Evolutionary conservation across 140 eudicot species (phyloP), one percentile per base, ranked within the genome.

Genomic region (Flaveria floridana): DNA sequence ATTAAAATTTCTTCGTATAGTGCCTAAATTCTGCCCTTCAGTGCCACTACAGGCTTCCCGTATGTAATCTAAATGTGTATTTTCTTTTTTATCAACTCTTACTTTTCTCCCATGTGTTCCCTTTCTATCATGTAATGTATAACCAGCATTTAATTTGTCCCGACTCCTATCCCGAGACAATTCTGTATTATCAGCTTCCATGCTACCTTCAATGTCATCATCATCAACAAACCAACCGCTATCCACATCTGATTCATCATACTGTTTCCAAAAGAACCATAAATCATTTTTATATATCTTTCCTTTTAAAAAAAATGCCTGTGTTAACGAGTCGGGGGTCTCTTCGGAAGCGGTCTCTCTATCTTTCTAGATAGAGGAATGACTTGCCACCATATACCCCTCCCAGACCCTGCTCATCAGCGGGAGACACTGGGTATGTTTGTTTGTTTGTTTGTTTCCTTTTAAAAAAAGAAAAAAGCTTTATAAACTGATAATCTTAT

Each of bases 11-110:
- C 87, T 90, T 80, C 85, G 80, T 81, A 85, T 86, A 18, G 85
- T 53, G 71, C 85, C 71, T 73, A 82, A 65, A 55, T 66, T 71
- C 74, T 82, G 79, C 47, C 82, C 78, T 81, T 87, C 96, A 62
- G 97, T 94, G 52, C 90, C 96, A 77, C 97, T 94, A 82, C 92
- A 90, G 62, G 90, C 99, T 84, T 94, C 96, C 81, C 90, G 80
- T 65, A 75, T 79, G 57, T 88, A 94, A 84, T 94, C 90, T 77
- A 79, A 67, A 68, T 75, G 85, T 64, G 79, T 75, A 12, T 77
- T 84, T 58, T 65, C 80, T 75, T 23, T 75, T 78, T 78, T 76
- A 84, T 83, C 88, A 76, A 74, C 73, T 82, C 85, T 85, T 71
- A 83, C 21, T 75, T 84, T 85, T 76, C 85, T 82, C 61, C 84